A percentile compares a stretch with the other conserved stretches of the same genome.
Conservation (phyloP, 805 yeast genomes). For the Tetrapisispora phaffii region DNA sequence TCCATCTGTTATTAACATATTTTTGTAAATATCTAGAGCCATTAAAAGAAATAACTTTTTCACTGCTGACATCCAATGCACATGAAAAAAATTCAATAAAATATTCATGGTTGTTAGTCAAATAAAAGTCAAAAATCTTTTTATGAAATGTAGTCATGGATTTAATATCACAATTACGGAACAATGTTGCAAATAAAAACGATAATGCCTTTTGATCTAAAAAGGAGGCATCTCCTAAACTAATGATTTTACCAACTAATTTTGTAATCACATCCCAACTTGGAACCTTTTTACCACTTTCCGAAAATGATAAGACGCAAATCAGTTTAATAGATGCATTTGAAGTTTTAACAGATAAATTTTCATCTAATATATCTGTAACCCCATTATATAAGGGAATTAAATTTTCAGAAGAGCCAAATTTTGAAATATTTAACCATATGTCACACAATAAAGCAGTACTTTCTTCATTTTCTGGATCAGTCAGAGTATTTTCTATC, state of each 20-base stretch:
- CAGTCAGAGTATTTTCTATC: slow-evolving; percentile 26
- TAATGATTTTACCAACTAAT: slow-evolving; percentile 9
- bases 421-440: slow-evolving; percentile 41
- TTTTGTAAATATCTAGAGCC: slow-evolving; percentile 40
- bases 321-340: slow-evolving; percentile 35
- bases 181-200: slow-evolving; percentile 39
- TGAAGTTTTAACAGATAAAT: slow-evolving; percentile 8
- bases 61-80: slow-evolving; percentile 33
- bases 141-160: slow-evolving; percentile 40
- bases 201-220: slow-evolving; percentile 27
- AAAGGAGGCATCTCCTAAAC: slow-evolving; percentile 1
- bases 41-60: slow-evolving; percentile 35
- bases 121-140: slow-evolving; percentile 33
- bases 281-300: slow-evolving; percentile 55
- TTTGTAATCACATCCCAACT: slow-evolving; percentile 36
- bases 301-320: slow-evolving; percentile 48
- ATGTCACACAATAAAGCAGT: slow-evolving; percentile 50
- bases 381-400: slow-evolving; percentile 34
- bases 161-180: slow-evolving; percentile 47
- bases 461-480: slow-evolving; percentile 4
- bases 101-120: slow-evolving; percentile 34
- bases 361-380: slow-evolving; percentile 15
- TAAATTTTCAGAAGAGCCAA: slow-evolving; percentile 43
- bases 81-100: slow-evolving; percentile 35
- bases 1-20: slow-evolving; percentile 38